A percentile compares a stretch with the other conserved stretches of the same genome.
These are phyloP conservation scores for Dactylellina cionopaga DNA, from an alignment of 2,329 filamentous ascomycete genomes.

Conservation along the genomic window DNA sequence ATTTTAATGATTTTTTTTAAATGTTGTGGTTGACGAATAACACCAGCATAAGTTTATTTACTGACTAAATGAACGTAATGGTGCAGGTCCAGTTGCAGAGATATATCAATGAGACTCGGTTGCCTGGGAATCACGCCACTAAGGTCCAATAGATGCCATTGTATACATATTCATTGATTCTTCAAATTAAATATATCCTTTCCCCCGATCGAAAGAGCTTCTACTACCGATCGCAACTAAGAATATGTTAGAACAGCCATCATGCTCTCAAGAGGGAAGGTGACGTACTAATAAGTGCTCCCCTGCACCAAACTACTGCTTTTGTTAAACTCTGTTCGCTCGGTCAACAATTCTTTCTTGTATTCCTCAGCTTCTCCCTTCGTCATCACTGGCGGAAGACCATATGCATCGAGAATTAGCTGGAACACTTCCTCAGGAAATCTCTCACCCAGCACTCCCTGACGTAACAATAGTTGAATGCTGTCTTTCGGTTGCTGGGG, in stretches of 20 bases:
- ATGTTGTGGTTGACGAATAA: too few relatives aligned
- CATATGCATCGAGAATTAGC: constrained; percentile 52
- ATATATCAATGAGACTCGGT: too few relatives aligned
- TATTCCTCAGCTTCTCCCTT: constrained; percentile 60
- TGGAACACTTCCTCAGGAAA: constrained; percentile 51
- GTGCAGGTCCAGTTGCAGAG: too few relatives aligned
- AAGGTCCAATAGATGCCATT: too few relatives aligned
- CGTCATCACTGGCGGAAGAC: constrained; percentile 55
- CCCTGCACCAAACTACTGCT: constrained; percentile 1
- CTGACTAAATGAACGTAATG: too few relatives aligned
- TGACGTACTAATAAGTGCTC: constrained; percentile 5
- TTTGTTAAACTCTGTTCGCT: constrained; percentile 57
- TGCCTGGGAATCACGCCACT: too few relatives aligned
- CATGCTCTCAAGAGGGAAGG: neutral
- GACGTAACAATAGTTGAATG: neutral
- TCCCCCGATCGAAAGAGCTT: too few relatives aligned
- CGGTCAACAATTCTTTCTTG: constrained; percentile 61
- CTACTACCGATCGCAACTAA: too few relatives aligned
- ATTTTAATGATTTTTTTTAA: too few relatives aligned
- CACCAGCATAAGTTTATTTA: too few relatives aligned
- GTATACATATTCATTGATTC: neutral
- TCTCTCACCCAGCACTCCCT: neutral
- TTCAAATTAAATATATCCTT: neutral
- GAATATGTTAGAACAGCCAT: too few relatives aligned
- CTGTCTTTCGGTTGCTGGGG: constrained; percentile 18